phyloP scores from a whole-genome alignment of 2,329 filamentous ascomycete genomes.

The Epichloe gansuensis region DNA sequence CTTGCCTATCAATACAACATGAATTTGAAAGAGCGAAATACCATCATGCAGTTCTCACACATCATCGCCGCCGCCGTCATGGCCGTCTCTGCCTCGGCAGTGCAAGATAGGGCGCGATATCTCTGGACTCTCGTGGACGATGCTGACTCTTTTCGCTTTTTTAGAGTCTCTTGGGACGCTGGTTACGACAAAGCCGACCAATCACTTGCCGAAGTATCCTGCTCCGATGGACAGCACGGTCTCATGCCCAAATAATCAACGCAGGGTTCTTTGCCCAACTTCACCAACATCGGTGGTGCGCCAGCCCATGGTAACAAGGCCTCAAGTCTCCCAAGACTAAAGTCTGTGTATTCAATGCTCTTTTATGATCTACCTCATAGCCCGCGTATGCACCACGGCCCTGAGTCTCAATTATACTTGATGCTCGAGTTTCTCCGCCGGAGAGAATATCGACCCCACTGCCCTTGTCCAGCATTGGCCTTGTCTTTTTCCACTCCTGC shows the following conservation, averaged over 20 bases:
- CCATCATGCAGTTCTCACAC: constrained; percentile 32
- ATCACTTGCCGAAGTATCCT: constrained; percentile 45
- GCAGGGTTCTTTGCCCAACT: constrained; percentile 36
- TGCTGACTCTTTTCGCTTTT: neutral
- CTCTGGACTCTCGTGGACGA: neutral
- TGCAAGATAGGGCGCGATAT: neutral
- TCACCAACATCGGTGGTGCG: constrained; percentile 41
- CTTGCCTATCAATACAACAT: too few species aligned
- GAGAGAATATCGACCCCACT: neutral
- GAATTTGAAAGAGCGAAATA: neutral
- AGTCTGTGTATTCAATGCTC: too few species aligned
- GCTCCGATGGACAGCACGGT: constrained; percentile 56
- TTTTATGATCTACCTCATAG: too few species aligned
- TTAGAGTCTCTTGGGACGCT: constrained; percentile 53
- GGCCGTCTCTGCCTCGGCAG: constrained; percentile 20
- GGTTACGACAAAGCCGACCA: constrained; percentile 52
- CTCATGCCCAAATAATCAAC: constrained; percentile 50
- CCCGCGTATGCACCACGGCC: too few species aligned
- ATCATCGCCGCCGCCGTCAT: constrained; percentile 24
- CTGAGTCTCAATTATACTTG: neutral
- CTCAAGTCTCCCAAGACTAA: too few species aligned
- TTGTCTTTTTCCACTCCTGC: neutral
- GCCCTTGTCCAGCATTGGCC: neutral
- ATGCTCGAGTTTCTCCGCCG: neutral
- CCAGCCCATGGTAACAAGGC: too few species aligned